Evolutionary conservation across 164 flowering plant species (phyloP).

Genomic region (Vitis cinerea): DNA sequence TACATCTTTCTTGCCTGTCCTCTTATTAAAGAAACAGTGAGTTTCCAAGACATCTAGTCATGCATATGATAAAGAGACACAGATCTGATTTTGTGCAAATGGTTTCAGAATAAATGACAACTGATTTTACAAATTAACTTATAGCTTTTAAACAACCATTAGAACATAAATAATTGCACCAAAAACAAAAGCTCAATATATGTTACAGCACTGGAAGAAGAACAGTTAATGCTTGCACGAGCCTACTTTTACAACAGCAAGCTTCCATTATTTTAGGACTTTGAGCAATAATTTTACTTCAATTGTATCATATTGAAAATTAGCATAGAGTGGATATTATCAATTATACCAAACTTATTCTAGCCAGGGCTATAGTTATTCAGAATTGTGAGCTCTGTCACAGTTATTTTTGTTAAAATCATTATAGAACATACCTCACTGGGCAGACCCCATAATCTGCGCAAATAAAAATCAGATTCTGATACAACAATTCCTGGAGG

Average conservation of each 20-base stretch:
- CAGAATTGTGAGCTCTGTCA: neutral
- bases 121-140: neutral
- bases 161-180: neutral
- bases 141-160: neutral
- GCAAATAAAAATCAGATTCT: slow-evolving; percentile 72
- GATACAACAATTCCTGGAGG: slow-evolving; percentile 86
- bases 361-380: neutral
- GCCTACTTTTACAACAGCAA: no score
- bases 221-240: no score
- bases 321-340: no score
- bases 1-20: neutral
- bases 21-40: no score
- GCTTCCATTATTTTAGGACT: no score
- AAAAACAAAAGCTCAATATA: no score
- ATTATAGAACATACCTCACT: slow-evolving; percentile 54
- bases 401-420: neutral
- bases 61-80: slow-evolving; percentile 1
- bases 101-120: neutral
- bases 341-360: neutral
- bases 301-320: no score
- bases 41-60: neutral
- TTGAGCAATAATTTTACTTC: no score
- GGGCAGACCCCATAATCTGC: slow-evolving; percentile 96
- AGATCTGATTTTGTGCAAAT: neutral
- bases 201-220: no score